A percentile compares a stretch with the other conserved stretches of the same genome.
phyloP scores from a whole-genome alignment of 495 filamentous ascomycete genomes.

The Xanthoparmelia taractica region DNA sequence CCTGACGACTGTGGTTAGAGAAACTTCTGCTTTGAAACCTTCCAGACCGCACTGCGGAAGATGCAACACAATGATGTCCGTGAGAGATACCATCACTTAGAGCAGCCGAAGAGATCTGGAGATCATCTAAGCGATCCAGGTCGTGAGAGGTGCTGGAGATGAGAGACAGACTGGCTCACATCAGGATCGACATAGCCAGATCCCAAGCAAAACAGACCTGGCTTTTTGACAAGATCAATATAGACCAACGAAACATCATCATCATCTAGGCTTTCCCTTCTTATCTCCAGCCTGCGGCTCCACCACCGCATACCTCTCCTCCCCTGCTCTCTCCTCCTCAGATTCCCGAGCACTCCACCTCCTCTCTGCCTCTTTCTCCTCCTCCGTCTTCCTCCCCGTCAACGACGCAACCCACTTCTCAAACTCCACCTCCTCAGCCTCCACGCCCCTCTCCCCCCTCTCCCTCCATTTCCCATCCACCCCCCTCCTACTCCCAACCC shows the following conservation, averaged over 20 bases:
- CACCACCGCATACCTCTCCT: slow-evolving; percentile 2
- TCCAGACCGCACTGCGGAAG: not conserved
- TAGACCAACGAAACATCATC: not conserved
- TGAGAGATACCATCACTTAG: not conserved
- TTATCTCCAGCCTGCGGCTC: slow-evolving; percentile 1
- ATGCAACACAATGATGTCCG: not conserved
- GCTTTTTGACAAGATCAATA: not conserved
- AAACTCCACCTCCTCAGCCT: slow-evolving; percentile 55
- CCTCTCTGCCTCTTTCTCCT: slow-evolving; percentile 44
- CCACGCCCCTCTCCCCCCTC: slow-evolving; percentile 45
- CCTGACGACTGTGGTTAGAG: not conserved
- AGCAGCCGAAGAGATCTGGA: not conserved
- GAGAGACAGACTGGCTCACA: not conserved
- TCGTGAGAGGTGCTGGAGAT: not conserved
- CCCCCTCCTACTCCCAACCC: slow-evolving; percentile 44
- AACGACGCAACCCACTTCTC: slow-evolving; percentile 63
- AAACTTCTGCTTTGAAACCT: not conserved
- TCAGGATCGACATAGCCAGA: not conserved
- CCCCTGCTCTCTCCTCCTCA: slow-evolving; percentile 7
- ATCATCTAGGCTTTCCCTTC: slow-evolving; percentile 14
- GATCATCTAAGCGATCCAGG: not conserved
- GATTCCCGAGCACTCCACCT: slow-evolving; percentile 11
- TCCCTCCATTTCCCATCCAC: slow-evolving; percentile 34
- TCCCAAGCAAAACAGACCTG: not conserved
- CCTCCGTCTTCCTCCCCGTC: slow-evolving; percentile 47